Percentiles rank a stretch among this genome's conserved stretches.
Conservation (phyloP, 371 early-diverging fungal species). For the Apophysomyces sp. region DNA sequence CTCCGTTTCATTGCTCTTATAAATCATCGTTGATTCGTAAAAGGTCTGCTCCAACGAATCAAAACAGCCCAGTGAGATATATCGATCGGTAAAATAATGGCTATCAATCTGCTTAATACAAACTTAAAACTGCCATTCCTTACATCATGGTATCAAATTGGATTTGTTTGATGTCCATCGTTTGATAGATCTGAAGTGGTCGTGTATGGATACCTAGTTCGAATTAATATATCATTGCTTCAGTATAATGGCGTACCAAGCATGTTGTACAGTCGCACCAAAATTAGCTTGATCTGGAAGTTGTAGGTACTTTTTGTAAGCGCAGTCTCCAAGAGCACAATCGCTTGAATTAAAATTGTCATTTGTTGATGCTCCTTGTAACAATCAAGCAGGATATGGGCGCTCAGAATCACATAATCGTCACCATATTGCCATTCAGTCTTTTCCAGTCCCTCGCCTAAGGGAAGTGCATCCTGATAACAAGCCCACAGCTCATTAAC, state of each 20-base stretch:
- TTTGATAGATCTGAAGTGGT: slow-evolving; percentile 63
- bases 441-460: slow-evolving; percentile 64
- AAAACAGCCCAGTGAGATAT: slow-evolving; percentile 55
- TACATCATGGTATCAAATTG: slow-evolving; percentile 86
- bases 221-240: background rate
- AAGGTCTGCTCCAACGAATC: slow-evolving; percentile 55
- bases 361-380: slow-evolving; percentile 39
- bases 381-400: slow-evolving; percentile 57
- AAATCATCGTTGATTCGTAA: slow-evolving; percentile 64
- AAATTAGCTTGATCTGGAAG: slow-evolving; percentile 80
- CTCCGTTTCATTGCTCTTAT: slow-evolving; percentile 74
- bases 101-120: slow-evolving; percentile 23
- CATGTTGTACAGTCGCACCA: slow-evolving; percentile 75
- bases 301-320: slow-evolving; percentile 73
- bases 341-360: slow-evolving; percentile 44
- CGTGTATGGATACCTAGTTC: slow-evolving; percentile 62
- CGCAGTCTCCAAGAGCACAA: slow-evolving; percentile 75
- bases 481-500: slow-evolving; percentile 52
- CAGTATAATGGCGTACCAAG: slow-evolving; percentile 48
- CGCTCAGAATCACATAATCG: slow-evolving; percentile 72
- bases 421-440: slow-evolving; percentile 82
- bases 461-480: slow-evolving; percentile 60
- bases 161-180: slow-evolving; percentile 87
- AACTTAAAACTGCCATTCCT: background rate
- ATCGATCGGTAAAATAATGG: slow-evolving; percentile 67